These are phyloP conservation scores for Phytopythium chamaehyphon DNA, from an alignment of 352 stramenopile genomes.

Conservation along the genomic window DNA sequence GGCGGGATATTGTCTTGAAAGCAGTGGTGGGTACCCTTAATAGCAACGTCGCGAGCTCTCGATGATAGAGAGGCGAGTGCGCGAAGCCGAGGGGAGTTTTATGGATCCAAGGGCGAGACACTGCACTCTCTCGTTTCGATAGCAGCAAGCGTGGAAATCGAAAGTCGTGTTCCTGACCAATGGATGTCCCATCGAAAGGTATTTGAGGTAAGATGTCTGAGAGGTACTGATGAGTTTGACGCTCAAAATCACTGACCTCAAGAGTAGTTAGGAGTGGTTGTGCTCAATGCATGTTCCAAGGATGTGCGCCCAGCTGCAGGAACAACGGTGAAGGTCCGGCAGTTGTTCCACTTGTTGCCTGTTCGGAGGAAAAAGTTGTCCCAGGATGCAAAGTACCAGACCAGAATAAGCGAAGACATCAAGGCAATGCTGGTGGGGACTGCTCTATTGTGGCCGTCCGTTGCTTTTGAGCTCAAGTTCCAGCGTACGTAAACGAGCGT, in stretches of 20 bases:
- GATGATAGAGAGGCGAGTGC: neutral
- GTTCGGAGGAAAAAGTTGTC: slow-evolving; percentile 44
- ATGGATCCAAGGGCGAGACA: slow-evolving; percentile 49
- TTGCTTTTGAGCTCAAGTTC: slow-evolving; percentile 56
- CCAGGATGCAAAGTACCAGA: slow-evolving; percentile 24
- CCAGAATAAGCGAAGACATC: slow-evolving; percentile 27
- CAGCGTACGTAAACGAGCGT: slow-evolving; percentile 26
- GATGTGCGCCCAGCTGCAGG: slow-evolving; percentile 31
- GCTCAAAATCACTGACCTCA: too few species aligned
- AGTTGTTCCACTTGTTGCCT: slow-evolving; percentile 63
- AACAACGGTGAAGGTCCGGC: slow-evolving; percentile 39
- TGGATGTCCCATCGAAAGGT: slow-evolving; percentile 72
- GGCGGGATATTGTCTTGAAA: too few species aligned
- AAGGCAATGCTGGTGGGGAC: slow-evolving; percentile 46
- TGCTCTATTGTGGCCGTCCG: slow-evolving; percentile 69
- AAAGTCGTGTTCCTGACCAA: slow-evolving; percentile 45
- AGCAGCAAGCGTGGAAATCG: slow-evolving; percentile 47
- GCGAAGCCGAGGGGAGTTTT: slow-evolving; percentile 21
- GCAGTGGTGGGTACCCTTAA: too few species aligned
- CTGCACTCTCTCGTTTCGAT: slow-evolving; percentile 42
- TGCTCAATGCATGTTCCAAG: slow-evolving; percentile 53
- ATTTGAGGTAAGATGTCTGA: slow-evolving; percentile 48
- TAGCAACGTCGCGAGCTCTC: slow-evolving; percentile 35
- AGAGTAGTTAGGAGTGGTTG: slow-evolving; percentile 39
- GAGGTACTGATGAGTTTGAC: too few species aligned